phyloP scores from a whole-genome alignment of 371 early-diverging fungal genomes.

The Haplosporangium sp. region DNA sequence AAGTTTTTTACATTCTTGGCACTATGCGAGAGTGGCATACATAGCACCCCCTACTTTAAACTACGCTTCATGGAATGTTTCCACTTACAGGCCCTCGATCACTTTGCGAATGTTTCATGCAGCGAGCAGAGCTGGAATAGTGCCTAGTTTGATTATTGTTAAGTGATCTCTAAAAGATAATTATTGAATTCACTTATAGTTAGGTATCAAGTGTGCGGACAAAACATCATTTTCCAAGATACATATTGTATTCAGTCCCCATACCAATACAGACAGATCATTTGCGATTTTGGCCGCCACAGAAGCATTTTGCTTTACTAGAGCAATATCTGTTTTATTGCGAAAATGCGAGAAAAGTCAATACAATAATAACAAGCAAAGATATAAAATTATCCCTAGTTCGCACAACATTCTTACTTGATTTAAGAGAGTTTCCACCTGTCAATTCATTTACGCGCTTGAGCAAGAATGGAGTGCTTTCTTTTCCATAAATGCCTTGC shows the following conservation, averaged over 20 bases:
- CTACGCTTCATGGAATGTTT: background rate
- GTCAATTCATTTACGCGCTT: slow-evolving; percentile 85
- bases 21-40: background rate
- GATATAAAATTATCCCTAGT: background rate
- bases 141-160: slow-evolving; percentile 16
- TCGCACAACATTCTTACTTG: slow-evolving; percentile 66
- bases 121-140: slow-evolving; percentile 36
- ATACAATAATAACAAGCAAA: background rate
- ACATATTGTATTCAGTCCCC: background rate
- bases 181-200: background rate
- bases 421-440: slow-evolving; percentile 79
- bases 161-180: background rate
- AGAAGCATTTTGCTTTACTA: slow-evolving; percentile 91
- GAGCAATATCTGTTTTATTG: slow-evolving; percentile 74
- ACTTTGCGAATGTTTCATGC: slow-evolving; percentile 12
- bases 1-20: background rate
- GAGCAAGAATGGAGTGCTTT: slow-evolving; percentile 91
- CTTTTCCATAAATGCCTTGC: slow-evolving; percentile 81
- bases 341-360: background rate
- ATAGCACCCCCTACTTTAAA: background rate
- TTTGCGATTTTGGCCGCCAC: slow-evolving; percentile 85
- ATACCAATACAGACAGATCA: slow-evolving; percentile 56
- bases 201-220: background rate
- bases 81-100: slow-evolving; percentile 33
- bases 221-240: background rate